These are phyloP conservation scores for Sherardia arvensis DNA, from an alignment of 257 asterid genomes.

Conservation along the genomic window DNA sequence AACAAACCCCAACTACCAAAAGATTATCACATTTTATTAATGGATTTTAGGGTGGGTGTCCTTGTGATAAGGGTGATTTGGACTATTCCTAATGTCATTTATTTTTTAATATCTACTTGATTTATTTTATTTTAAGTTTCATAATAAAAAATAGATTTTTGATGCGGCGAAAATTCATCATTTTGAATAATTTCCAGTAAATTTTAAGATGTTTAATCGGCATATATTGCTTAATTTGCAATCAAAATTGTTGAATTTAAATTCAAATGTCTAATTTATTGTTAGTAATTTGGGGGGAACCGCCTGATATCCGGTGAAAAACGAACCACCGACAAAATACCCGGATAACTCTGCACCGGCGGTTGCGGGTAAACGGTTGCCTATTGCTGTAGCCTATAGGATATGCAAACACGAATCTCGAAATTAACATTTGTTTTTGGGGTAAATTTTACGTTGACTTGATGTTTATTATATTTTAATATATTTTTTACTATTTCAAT, in stretches of 20 bases:
- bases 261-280: neutral
- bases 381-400: neutral
- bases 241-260: neutral
- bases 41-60: conserved; percentile 27
- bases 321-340: conserved; percentile 34
- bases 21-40: neutral
- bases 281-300: conserved; percentile 35
- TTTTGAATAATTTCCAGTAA: neutral
- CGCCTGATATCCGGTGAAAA: conserved; percentile 37
- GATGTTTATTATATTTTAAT: too few species aligned
- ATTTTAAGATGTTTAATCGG: too few species aligned
- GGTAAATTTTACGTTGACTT: neutral
- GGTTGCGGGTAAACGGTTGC: conserved; percentile 33
- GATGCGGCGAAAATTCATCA: conserved; percentile 1
- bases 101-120: too few species aligned
- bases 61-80: conserved; percentile 24
- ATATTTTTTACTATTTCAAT: too few species aligned
- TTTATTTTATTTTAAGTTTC: neutral
- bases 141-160: neutral
- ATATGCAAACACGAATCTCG: neutral
- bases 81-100: conserved; percentile 15
- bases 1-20: conserved; percentile 43
- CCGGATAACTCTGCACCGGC: conserved; percentile 36
- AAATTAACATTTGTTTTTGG: neutral
- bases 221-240: neutral